Evolutionary conservation across 306 rosid genomes (phyloP).

Genomic region (Acacia confusa): DNA sequence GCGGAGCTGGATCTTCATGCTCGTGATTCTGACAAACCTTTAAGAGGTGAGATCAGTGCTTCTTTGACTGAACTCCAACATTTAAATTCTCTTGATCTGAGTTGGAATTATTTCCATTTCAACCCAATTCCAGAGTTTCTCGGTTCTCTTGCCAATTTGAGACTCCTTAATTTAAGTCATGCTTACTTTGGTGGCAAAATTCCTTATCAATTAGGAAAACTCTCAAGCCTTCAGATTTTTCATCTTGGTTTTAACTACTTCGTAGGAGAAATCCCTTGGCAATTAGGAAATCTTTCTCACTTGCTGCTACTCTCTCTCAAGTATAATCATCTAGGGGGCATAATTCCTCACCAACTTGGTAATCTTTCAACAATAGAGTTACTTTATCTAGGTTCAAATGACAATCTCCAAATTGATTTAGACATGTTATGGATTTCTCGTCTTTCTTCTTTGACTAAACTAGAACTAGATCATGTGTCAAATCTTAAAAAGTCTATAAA

Average conservation of each 20-base stretch:
- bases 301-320: no score
- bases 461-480: no score
- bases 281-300: background rate
- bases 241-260: background rate
- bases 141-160: background rate
- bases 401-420: background rate
- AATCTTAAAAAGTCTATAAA: background rate
- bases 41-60: background rate
- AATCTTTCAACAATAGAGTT: background rate
- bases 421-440: background rate
- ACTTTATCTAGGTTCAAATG: background rate
- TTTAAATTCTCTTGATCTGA: background rate
- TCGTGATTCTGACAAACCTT: background rate
- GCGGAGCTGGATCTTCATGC: no score
- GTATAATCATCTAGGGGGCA: background rate
- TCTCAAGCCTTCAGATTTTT: no score
- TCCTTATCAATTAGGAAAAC: background rate
- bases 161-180: background rate
- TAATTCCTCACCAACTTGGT: background rate
- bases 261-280: background rate
- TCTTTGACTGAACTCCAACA: background rate
- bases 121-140: background rate
- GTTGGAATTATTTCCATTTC: no score
- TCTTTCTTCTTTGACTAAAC: background rate
- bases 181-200: background rate